Base-by-base conservation (phyloP, 2,329 filamentous ascomycete genomes). In the Periconia digitata region DNA sequence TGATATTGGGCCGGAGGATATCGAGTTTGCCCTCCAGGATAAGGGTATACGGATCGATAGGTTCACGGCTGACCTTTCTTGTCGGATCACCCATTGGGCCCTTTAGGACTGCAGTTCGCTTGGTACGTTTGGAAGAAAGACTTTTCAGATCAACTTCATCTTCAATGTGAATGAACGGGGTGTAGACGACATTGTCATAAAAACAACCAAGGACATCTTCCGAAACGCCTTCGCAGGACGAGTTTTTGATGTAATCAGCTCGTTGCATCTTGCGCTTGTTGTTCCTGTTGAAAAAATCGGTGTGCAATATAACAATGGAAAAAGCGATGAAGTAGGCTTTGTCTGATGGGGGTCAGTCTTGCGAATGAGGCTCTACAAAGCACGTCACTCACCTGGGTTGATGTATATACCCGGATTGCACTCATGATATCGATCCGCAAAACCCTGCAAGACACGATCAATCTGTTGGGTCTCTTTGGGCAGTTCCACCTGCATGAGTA, bases 241-340 rank as follows among this genome's bases (percentile, higher is more conserved):
- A 95, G 68, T 97, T 97, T 72, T 95, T 96, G 59, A 97, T 80
- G 72, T 99, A 99, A 64, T 97, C 94, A 0, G 82, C 76, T 67
- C 95, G 95, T 66, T 95, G 91, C 94, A 99, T 99, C 73, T 99
- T 99, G 71, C 94, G 84, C 75, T 97, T 97, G 76, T 97, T 97
- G 76, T 97, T 99, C 74, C 95, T 96, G 78, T 99, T 99, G 83
- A 97, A 97, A n/a, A 95, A 90, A 67, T 99, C 94, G 0, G 94
- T 97, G 63, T 99, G 94, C 27, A 99, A 78, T 59, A 99, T 96
- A 50, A 99, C 82, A 47, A 99, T 85, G 2, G 92, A 97, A 67
- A 99, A 99, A 15, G 92, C 91, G 55, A 97, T 92, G 63, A 97
- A 96, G 70, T 97, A 96, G n/a, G 94, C 92, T 73, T 96, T 90